Conservation (phyloP, 192 early-diverging fungal genomes). For the Coemansia guatemalensis region DNA sequence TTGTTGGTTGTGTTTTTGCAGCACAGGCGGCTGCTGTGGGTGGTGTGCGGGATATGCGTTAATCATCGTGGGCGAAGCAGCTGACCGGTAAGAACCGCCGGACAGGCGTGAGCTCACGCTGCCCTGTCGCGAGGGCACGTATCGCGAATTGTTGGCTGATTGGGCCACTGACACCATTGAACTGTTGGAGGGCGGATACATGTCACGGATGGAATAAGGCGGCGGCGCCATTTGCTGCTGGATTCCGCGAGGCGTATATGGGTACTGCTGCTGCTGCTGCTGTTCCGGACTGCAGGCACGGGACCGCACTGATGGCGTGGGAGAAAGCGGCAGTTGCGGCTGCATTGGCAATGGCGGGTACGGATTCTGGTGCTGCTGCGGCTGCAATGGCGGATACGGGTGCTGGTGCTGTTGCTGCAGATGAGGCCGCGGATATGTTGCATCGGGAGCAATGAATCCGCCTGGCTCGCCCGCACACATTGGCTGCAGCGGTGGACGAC, state of each 20-base stretch:
- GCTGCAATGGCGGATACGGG: constrained; percentile 3
- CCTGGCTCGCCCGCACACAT: constrained; percentile 19
- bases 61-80: constrained; percentile 6
- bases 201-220: constrained; percentile 4
- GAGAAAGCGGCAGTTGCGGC: not conserved
- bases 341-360: not conserved
- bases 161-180: not conserved
- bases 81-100: not conserved
- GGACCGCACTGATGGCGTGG: not conserved
- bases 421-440: constrained; percentile 10
- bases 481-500: constrained; percentile 5
- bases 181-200: not conserved
- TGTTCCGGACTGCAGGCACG: not conserved
- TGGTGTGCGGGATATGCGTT: constrained; percentile 10
- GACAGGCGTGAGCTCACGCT: constrained; percentile 17
- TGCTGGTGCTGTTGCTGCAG: constrained; percentile 6
- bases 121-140: constrained; percentile 12
- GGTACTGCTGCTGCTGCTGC: too few relatives aligned
- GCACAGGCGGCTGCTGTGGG: constrained; percentile 9
- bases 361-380: not conserved
- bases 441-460: constrained; percentile 24
- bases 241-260: constrained; percentile 2
- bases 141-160: not conserved
- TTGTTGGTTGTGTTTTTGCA: constrained; percentile 1
- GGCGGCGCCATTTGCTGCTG: constrained; percentile 5